Conservation (phyloP, 805 yeast species). For the Torulaspora quercuum region DNA sequence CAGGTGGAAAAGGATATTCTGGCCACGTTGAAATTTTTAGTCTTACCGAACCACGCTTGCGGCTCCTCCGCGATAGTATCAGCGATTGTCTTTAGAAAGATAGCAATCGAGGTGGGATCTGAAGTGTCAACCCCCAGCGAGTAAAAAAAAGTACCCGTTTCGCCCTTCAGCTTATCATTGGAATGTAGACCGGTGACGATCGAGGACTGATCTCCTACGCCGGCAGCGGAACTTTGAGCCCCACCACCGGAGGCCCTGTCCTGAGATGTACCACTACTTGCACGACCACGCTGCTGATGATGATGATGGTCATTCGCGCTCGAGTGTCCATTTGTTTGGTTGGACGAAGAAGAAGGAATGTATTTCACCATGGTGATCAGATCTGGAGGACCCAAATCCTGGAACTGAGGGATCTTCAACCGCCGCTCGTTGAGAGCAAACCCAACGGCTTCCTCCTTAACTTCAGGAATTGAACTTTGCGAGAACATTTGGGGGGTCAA, state of each 20-base stretch:
- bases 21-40: constrained; percentile 65
- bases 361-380: constrained; percentile 43
- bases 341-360: constrained; percentile 26
- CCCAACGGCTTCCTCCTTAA: constrained; percentile 56
- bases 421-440: constrained; percentile 63
- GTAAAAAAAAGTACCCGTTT: constrained; percentile 68
- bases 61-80: constrained; percentile 57
- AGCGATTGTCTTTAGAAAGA: constrained; percentile 64
- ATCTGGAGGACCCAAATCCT: constrained; percentile 73
- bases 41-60: constrained; percentile 80
- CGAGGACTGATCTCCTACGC: constrained; percentile 20
- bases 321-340: constrained; percentile 6
- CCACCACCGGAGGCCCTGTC: no score
- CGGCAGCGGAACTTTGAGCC: constrained; percentile 10
- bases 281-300: constrained; percentile 1
- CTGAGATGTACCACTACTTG: constrained; percentile 1
- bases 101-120: constrained; percentile 73
- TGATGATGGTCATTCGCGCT: constrained; percentile 8
- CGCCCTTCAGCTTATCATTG: constrained; percentile 43
- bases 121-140: constrained; percentile 74
- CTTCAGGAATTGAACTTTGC: constrained; percentile 65
- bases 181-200: constrained; percentile 28
- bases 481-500: no score
- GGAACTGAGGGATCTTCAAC: constrained; percentile 52
- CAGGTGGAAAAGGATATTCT: constrained; percentile 66